Evolutionary conservation across 2,329 filamentous ascomycete species (phyloP).

Genomic region (Aspergillus nomiae): DNA sequence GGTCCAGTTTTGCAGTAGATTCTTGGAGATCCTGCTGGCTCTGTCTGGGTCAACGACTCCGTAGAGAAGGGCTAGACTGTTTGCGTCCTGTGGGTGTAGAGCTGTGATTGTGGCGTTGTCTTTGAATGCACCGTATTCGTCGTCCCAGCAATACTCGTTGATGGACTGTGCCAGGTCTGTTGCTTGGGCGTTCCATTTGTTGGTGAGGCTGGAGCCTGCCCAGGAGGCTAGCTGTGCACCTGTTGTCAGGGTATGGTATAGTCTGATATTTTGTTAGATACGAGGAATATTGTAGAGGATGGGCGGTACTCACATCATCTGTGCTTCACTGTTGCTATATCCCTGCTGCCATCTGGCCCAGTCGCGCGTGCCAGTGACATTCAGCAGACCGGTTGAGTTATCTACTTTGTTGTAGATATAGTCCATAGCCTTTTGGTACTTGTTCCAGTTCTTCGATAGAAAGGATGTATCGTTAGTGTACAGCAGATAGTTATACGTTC

Average conservation of each 20-base stretch:
- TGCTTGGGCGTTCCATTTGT: conserved; percentile 41
- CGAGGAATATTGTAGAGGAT: not conserved
- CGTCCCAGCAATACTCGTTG: conserved; percentile 53
- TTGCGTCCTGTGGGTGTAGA: conserved; percentile 63
- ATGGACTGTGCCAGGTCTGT: conserved; percentile 49
- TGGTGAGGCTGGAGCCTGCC: conserved; percentile 46
- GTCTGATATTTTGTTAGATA: conserved; percentile 21
- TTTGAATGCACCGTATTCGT: conserved; percentile 52
- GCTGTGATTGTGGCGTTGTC: conserved; percentile 55
- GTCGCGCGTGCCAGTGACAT: conserved; percentile 53
- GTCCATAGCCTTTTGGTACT: conserved; percentile 52
- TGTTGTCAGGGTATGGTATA: conserved; percentile 58
- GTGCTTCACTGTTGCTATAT: conserved; percentile 54
- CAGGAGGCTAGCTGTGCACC: conserved; percentile 55
- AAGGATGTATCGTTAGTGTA: conserved; percentile 57
- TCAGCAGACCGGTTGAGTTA: conserved; percentile 48
- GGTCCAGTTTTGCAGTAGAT: conserved; percentile 56
- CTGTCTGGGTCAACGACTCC: conserved; percentile 43
- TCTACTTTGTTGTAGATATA: conserved; percentile 49
- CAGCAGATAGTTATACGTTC: conserved; percentile 60
- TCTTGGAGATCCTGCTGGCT: conserved; percentile 45
- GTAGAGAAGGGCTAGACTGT: conserved; percentile 58
- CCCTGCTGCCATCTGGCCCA: conserved; percentile 56
- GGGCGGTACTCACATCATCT: conserved; percentile 45
- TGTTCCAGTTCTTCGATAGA: conserved; percentile 50